phyloP scores from a whole-genome alignment of 352 stramenopile species.

The Peronosclerospora sorghi region DNA sequence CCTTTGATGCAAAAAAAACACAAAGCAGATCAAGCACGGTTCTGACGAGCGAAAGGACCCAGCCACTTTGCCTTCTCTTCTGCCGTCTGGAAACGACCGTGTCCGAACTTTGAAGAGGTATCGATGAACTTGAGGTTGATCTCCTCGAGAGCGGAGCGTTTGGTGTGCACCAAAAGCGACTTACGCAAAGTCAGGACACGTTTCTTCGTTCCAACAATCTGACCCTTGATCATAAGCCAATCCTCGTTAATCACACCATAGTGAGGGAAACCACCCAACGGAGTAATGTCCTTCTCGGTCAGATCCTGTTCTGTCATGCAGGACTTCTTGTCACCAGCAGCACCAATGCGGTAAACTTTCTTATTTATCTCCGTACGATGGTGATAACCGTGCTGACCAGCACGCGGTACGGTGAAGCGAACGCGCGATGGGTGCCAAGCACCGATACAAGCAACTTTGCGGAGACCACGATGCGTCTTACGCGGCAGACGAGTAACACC shows the following conservation, averaged over 20 bases:
- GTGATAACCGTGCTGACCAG: conserved; percentile 99
- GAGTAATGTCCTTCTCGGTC: conserved; percentile 99
- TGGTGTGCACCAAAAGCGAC: conserved; percentile 95
- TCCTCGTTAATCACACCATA: conserved; percentile 99
- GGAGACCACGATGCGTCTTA: conserved; percentile 99
- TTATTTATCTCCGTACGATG: conserved; percentile 99
- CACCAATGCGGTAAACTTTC: conserved; percentile 99
- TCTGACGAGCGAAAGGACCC: conserved; percentile 89
- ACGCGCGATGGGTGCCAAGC: conserved; percentile 99
- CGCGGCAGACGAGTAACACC: conserved; percentile 97
- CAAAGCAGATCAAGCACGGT: conserved; percentile 63
- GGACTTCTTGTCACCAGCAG: conserved; percentile 87
- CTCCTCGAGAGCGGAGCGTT: conserved; percentile 94
- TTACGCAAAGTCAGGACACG: conserved; percentile 97
- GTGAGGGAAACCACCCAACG: conserved; percentile 99
- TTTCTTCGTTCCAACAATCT: conserved; percentile 98
- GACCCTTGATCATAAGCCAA: conserved; percentile 99
- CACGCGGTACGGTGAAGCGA: conserved; percentile 95
- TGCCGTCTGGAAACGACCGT: conserved; percentile 99
- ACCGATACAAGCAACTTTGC: conserved; percentile 99
- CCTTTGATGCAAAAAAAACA: conserved; percentile 9
- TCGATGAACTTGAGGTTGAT: conserved; percentile 95
- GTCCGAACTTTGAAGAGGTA: conserved; percentile 98
- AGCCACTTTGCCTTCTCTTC: conserved; percentile 99
- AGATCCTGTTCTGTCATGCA: conserved; percentile 98